Evolutionary conservation across 2,329 filamentous ascomycete genomes (phyloP), one percentile per base, ranked within the genome.

Genomic region (Chalaropsis ovoidea): DNA sequence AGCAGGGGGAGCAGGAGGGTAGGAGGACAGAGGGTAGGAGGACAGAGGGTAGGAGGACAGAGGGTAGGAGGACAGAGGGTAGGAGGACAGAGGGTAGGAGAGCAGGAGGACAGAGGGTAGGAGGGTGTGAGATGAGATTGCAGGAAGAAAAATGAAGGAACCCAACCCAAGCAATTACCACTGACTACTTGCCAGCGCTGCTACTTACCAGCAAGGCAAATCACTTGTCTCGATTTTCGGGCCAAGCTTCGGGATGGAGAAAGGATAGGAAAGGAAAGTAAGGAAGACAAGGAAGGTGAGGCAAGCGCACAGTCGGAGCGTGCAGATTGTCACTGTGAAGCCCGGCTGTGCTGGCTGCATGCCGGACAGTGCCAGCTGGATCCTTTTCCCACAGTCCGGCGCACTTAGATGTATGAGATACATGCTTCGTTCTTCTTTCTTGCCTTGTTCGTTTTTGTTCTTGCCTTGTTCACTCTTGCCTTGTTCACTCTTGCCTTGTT

Each of bases 401-500:
- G 3, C 27, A 58, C 47, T 27, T 52, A 27, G 47, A 27, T 52
- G 8, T 27, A 52, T 6, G 4, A 35, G 31, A 10, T 39, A 39
- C 35, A 39, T 39, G 31, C 54, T 58, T 58, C 27, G 27, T 35
- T 39, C 27, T 56, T 56, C 31, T 35, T 35, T 7, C 35, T 39
- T 6, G 35, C 35, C 47, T 52, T 13, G 54, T 58, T 56, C 31
- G 15, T 56, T 58, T 15, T 35, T 35, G 24, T 24, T 54, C 49
- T 19, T 54, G 49, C 49, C 49, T 54, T 54, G 49, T 54, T 54
- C 19, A 27, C n/a, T 54, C 49, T 19, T 54, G 49, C 49, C 49
- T 54, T 54, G 49, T 54, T 54, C 19, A 27, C n/a, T 54, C 24
- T 54, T 54, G 49, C n/a, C n/a, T n/a, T n/a, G n/a, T n/a, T n/a